Evolutionary conservation across 2,329 filamentous ascomycete species (phyloP).

Genomic region (Fusarium nanum): DNA sequence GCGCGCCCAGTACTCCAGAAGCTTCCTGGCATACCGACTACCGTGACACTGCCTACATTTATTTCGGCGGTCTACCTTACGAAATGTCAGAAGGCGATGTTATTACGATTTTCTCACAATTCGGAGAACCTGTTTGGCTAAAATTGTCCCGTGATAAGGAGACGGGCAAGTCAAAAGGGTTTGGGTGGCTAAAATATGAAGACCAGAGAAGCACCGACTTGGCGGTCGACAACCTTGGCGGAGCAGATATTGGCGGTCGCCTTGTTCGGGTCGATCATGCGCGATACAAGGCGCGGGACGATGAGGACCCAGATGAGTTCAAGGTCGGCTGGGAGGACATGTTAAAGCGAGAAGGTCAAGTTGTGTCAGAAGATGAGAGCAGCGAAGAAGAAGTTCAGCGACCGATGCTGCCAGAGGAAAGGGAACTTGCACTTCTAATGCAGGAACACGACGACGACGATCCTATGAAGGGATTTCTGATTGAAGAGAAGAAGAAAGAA

Average conservation of each 20-base stretch:
- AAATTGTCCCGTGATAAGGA: slow-evolving; percentile 95
- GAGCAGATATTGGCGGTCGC: slow-evolving; percentile 83
- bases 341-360: slow-evolving; percentile 62
- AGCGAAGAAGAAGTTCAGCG: slow-evolving; percentile 62
- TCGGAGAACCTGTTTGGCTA: slow-evolving; percentile 91
- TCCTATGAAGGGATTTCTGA: slow-evolving; percentile 93
- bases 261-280: slow-evolving; percentile 91
- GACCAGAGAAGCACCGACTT: slow-evolving; percentile 96
- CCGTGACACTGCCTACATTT: slow-evolving; percentile 95
- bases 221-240: slow-evolving; percentile 94
- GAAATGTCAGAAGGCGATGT: slow-evolving; percentile 96
- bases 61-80: slow-evolving; percentile 93
- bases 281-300: slow-evolving; percentile 88
- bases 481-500: slow-evolving; percentile 92
- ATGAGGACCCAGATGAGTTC: slow-evolving; percentile 73
- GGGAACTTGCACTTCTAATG: slow-evolving; percentile 79
- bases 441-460: slow-evolving; percentile 92
- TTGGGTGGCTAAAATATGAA: slow-evolving; percentile 97
- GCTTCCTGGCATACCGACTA: slow-evolving; percentile 98
- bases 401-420: slow-evolving; percentile 82
- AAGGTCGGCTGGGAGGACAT: slow-evolving; percentile 71
- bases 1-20: slow-evolving; percentile 72
- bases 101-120: slow-evolving; percentile 96
- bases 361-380: slow-evolving; percentile 58
- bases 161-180: slow-evolving; percentile 93